These are phyloP conservation scores for Polymyxa betae DNA, from an alignment of 208 protist genomes.

Conservation along the genomic window DNA sequence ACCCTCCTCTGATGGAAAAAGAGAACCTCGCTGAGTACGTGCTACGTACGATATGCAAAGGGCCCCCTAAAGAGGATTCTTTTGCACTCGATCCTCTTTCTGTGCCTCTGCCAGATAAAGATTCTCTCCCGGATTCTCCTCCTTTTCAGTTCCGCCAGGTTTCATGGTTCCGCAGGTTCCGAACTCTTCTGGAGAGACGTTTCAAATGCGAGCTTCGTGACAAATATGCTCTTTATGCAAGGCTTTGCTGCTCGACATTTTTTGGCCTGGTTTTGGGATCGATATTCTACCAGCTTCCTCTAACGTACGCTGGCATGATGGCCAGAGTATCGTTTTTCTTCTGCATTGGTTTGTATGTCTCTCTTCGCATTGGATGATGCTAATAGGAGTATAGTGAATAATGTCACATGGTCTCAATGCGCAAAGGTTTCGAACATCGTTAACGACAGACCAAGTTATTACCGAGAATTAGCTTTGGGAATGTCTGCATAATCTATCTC, in stretches of 20 bases:
- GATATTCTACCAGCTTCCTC: constrained; percentile 25
- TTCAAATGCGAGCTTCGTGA: constrained; percentile 46
- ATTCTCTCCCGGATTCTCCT: background rate
- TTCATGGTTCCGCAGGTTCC: background rate
- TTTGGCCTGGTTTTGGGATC: background rate
- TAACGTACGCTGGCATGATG: background rate
- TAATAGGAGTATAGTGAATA: background rate
- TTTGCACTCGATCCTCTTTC: background rate
- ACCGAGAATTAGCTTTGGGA: background rate
- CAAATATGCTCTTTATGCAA: background rate
- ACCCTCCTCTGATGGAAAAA: background rate
- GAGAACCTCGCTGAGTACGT: constrained; percentile 52
- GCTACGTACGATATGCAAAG: background rate
- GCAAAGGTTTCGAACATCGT: constrained; percentile 36
- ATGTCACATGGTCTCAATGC: background rate
- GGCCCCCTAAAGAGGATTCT: background rate
- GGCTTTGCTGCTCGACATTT: background rate
- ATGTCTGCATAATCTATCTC: background rate
- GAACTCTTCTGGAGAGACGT: background rate
- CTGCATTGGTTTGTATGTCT: background rate
- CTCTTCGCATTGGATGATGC: background rate
- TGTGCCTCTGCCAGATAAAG: background rate
- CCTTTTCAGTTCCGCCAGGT: background rate
- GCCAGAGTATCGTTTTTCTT: background rate
- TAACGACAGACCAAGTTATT: constrained; percentile 23